Evolutionary conservation across 345 rosid species (phyloP), one percentile per base, ranked within the genome.

Genomic region (Eucalyptus paniculata): DNA sequence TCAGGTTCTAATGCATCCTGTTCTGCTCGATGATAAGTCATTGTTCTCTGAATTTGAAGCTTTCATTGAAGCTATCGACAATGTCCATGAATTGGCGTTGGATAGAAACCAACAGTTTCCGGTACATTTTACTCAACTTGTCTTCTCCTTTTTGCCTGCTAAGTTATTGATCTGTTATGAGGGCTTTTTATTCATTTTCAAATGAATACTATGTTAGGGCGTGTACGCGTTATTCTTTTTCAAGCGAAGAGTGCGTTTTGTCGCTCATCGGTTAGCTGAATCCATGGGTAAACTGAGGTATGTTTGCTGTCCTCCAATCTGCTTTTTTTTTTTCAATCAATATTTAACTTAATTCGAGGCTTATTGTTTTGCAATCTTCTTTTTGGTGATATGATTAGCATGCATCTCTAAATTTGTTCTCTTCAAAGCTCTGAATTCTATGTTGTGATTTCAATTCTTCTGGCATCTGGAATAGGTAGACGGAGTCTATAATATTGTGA

Each of bases 1-100:
- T 77, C 95, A 98, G 99, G 98, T 98, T 91, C 94, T 98, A 95
- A 98, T 97, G 99, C 96, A 93, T 94, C 99, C 99, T 44, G 83
- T 92, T 90, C 93, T 97, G 92, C 92, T 98, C 89, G 97, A 97
- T 92, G 98, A 97, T 89, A 94, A 92, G 91, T 94, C 95, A 42
- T 93, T 98, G 86, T 94, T 94, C 89, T 53, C 90, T 90, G 99
- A 97, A 93, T 97, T 97, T 91, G 99, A 97, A 90, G 92, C 91
- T 60, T 97, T 97, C 87, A 94, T 97, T 90, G 98, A 96, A 94
- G 95, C 97, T 87, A 95, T 98, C 51, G 99, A 97, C 93, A 94
- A 93, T 87, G 92, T 97, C 92, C 99, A 98, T 90, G 99, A 98
- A 93, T 92, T 98, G 91, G 95, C 99, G 58, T 93, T 98, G 95